These are phyloP conservation scores for Cutaneotrichosporon cutaneum DNA, from an alignment of 1,284 basidiomycete species.

Conservation along the genomic window DNA sequence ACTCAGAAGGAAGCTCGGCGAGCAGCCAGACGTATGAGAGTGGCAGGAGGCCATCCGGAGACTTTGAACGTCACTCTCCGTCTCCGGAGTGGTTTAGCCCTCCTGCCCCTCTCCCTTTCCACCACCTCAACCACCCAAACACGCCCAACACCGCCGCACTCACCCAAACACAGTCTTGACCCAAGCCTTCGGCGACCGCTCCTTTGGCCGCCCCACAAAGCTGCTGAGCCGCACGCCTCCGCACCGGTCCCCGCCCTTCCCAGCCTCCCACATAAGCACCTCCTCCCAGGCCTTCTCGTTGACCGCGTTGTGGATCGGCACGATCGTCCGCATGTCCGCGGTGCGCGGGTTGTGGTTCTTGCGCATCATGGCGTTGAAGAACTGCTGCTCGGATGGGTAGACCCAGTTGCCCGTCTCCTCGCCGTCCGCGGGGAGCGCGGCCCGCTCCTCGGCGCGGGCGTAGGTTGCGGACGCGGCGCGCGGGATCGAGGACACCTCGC, in stretches of 20 bases:
- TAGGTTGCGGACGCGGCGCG: constrained; percentile 48
- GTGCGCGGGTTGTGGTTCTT: constrained; percentile 79
- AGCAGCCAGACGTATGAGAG: too few species aligned
- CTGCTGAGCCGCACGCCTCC: constrained; percentile 62
- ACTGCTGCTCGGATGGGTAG: constrained; percentile 97
- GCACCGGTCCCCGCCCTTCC: constrained; percentile 73
- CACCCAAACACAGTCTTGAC: constrained; percentile 82
- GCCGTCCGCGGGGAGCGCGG: constrained; percentile 51
- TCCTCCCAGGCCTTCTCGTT: constrained; percentile 95
- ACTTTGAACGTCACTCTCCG: too few species aligned
- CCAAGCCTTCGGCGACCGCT: constrained; percentile 73
- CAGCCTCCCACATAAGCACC: constrained; percentile 83
- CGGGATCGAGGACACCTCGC: constrained; percentile 87
- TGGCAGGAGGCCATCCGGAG: too few species aligned
- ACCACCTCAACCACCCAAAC: constrained; percentile 73
- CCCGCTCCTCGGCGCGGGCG: constrained; percentile 22
- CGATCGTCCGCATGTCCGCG: constrained; percentile 88
- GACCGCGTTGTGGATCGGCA: constrained; percentile 98
- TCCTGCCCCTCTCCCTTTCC: background rate
- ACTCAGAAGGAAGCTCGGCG: background rate
- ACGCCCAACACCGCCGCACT: constrained; percentile 54
- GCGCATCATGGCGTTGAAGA: constrained; percentile 90
- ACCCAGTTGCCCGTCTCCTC: constrained; percentile 72
- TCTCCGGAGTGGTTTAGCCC: too few species aligned
- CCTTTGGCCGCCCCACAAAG: constrained; percentile 55